Base-by-base conservation (phyloP, 2,329 filamentous ascomycete genomes). In the Trichoderma sp. region DNA sequence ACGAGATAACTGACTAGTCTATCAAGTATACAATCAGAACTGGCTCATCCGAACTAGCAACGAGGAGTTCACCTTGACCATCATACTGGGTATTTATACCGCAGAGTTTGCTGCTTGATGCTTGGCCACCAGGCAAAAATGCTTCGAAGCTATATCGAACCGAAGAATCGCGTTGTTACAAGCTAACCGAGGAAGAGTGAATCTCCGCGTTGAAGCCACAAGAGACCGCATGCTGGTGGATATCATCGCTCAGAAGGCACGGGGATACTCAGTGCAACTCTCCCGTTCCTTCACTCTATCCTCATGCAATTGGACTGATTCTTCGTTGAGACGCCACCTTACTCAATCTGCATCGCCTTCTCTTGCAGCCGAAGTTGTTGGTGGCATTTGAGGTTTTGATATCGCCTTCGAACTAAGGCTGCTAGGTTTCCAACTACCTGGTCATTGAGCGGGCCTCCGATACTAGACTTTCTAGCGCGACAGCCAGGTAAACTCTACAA, bases 401-500 rank as follows among this genome's bases (percentile, higher is more conserved):
- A 42, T 39, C 37, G 48, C 48, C 22, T 64, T 54, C 35, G 10
- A 54, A 35, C 60, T 64, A 64, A 64, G 48, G 39, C 48, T 54
- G 50, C 12, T 42, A 32, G 25, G 60, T 53, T 32, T 54, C 60
- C 48, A 19, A 37, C 48, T 27, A 35, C 29, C 60, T 42, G 48
- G 25, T 22, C 45, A 8, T 53, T 54, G 50, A 53, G 34, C 60
- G 50, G 60, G 60, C 15, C 60, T 64, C 35, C 48, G 42, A 22
- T 54, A 32, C 50, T 42, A 17, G 35, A 42, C 27, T 54, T 54
- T n/a, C 50, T 64, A 64, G 60, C 50, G 60, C 56, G 57, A 27
- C 42, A 39, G 57, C 57, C 29, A 25, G 60, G 50, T 25, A 32
- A 64, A 64, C 60, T 32, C 4, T 22, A 57, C 19, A 6, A n/a